Evolutionary conservation across 2,329 filamentous ascomycete species (phyloP), one percentile per base, ranked within the genome.

Genomic region (Calcarisporium arbuscula): DNA sequence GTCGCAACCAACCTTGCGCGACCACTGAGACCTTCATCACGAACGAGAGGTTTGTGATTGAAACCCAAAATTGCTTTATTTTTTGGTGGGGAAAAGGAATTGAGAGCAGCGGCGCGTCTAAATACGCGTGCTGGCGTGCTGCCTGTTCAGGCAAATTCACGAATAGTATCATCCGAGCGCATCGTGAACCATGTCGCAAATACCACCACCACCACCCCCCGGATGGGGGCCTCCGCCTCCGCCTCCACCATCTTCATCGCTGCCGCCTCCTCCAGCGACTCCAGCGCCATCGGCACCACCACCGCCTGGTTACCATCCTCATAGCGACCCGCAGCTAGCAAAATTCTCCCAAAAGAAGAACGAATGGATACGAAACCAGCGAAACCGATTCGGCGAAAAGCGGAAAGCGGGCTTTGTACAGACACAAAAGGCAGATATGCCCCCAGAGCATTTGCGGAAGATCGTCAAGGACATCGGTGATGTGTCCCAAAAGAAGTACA

Each of bases 321-420:
- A 82, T 17, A 74, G 80, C 47, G 82, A 96, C 56, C 82, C 88
- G 28, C 85, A 89, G 46, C 74, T 86, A 52, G 88, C 88, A 34
- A 98, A 98, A 67, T 94, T 95, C 54, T 86, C 89, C 38, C 86
- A 95, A 63, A 98, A 96, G 74, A 98, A 96, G 74, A 94, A 88
- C 60, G 89, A 95, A 80, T 98, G 94, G 94, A 71, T 96, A 52
- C 83, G 89, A 42, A 78, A 75, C 46, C 92, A 94, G 66, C 80
- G 88, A 50, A 92, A 88, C 58, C 80, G 92, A 35, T 98, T 96
- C 46, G 88, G 88, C 33, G 94, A 98, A 73, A 96, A 95, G 75
- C 77, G 92, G 41, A 94, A 94, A 64, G 87, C 83, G 16, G 92
- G 94, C 1, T 96, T 95, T 45, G 87, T 98, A 2, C 90, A 98